Conservation (phyloP, 306 rosid genomes). For the Prunus mongolica region DNA sequence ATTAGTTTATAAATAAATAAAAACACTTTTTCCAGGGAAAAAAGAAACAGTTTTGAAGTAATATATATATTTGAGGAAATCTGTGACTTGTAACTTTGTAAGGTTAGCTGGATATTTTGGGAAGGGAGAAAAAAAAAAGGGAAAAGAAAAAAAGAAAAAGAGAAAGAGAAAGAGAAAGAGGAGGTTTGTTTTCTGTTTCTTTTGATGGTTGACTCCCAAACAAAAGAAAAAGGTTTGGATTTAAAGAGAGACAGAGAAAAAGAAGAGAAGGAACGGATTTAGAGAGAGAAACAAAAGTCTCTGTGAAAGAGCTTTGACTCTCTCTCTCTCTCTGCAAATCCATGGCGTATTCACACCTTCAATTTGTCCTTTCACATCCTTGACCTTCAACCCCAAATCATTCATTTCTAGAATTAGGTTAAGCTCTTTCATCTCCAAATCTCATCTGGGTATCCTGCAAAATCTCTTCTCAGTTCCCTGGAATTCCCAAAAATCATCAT, state of each 20-base stretch:
- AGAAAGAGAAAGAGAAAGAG: background rate
- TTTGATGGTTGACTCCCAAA: constrained; percentile 24
- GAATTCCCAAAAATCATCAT: background rate
- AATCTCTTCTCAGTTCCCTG: background rate
- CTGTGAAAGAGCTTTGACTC: constrained; percentile 29
- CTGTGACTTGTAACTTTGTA: background rate
- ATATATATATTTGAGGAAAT: background rate
- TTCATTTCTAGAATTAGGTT: background rate
- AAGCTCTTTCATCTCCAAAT: background rate
- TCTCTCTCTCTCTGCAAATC: constrained; percentile 18
- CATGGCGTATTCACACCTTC: constrained; percentile 11
- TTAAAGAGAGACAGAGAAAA: constrained; percentile 2
- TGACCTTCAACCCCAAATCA: background rate
- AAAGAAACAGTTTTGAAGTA: too few relatives aligned
- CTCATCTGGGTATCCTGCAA: constrained; percentile 6
- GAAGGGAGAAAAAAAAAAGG: background rate
- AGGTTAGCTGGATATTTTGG: background rate
- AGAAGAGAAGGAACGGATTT: background rate
- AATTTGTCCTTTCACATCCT: constrained; percentile 10
- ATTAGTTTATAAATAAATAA: background rate
- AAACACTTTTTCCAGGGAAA: background rate
- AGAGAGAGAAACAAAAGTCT: constrained; percentile 31
- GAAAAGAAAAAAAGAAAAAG: background rate
- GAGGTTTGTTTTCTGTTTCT: constrained; percentile 19
- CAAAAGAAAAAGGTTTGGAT: constrained; percentile 8